phyloP scores from a whole-genome alignment of 2,329 filamentous ascomycete species.

The Coniosporium uncinatum region DNA sequence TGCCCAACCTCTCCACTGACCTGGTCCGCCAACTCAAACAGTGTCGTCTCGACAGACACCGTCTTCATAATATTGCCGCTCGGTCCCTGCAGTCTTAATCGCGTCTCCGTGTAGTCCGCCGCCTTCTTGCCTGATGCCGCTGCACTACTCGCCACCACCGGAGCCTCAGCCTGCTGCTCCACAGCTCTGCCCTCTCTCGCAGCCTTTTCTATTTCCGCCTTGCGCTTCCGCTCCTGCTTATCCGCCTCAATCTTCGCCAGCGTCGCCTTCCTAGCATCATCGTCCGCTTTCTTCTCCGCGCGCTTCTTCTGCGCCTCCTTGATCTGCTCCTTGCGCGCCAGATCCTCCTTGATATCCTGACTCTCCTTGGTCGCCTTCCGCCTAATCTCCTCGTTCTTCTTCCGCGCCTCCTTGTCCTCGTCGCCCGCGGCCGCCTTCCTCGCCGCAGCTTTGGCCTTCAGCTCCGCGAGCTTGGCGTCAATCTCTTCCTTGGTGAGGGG shows the following conservation, averaged over 20 bases:
- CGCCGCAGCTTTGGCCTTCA: conserved; percentile 64
- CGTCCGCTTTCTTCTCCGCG: conserved; percentile 80
- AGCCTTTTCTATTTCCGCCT: conserved; percentile 82
- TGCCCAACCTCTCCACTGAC: conserved; percentile 66
- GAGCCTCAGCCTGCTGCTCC: conserved; percentile 43
- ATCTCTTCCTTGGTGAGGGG: conserved; percentile 92
- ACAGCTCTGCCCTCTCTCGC: conserved; percentile 68
- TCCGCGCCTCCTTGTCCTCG: conserved; percentile 75
- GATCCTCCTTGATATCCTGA: conserved; percentile 86
- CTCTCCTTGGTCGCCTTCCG: conserved; percentile 86
- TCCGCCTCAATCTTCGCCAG: conserved; percentile 93
- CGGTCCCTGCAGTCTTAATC: conserved; percentile 74
- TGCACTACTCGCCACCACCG: conserved; percentile 34
- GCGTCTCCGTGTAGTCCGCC: conserved; percentile 71
- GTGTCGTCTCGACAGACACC: conserved; percentile 80
- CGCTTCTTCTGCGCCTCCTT: conserved; percentile 87
- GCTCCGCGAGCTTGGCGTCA: conserved; percentile 68
- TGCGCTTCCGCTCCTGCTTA: conserved; percentile 82
- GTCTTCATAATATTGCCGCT: conserved; percentile 80
- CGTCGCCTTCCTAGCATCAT: conserved; percentile 83
- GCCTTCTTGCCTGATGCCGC: conserved; percentile 53
- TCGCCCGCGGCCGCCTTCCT: conserved; percentile 66
- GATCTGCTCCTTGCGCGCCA: conserved; percentile 82
- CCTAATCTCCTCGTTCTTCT: conserved; percentile 80
- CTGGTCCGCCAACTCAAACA: conserved; percentile 85